These are phyloP conservation scores for Nakazawaea ambrosiae DNA, from an alignment of 805 yeast species.

Conservation along the genomic window DNA sequence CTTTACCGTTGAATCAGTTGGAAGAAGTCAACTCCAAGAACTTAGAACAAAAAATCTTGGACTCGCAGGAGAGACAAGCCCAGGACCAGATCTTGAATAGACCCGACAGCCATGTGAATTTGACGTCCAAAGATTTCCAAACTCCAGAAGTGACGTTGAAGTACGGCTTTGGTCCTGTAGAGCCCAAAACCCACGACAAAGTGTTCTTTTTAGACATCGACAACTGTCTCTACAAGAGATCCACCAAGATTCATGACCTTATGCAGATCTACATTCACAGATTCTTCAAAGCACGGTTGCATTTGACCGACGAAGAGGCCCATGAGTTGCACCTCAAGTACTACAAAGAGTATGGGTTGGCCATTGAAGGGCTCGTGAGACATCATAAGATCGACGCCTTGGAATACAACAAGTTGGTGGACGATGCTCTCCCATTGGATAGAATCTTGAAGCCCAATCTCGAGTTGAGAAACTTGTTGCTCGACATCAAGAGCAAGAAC, in stretches of 20 bases:
- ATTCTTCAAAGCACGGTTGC: conserved; percentile 62
- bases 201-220: conserved; percentile 87
- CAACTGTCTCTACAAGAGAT: conserved; percentile 77
- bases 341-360: conserved; percentile 84
- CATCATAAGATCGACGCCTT: conserved; percentile 74
- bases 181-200: conserved; percentile 18
- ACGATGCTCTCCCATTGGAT: conserved; percentile 86
- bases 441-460: conserved; percentile 61
- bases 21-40: conserved; percentile 1
- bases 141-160: conserved; percentile 21
- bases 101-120: conserved; percentile 8
- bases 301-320: conserved; percentile 68
- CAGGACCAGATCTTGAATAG: conserved; percentile 7
- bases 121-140: background rate
- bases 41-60: conserved; percentile 3
- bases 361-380: conserved; percentile 80
- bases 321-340: conserved; percentile 61
- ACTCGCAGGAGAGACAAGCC: background rate
- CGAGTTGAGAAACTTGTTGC: conserved; percentile 44
- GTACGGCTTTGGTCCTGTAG: conserved; percentile 22
- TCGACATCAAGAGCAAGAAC: conserved; percentile 34
- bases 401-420: conserved; percentile 83
- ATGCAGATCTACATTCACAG: conserved; percentile 84
- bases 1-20: conserved; percentile 7
- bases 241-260: conserved; percentile 70